Evolutionary conservation across 306 rosid species (phyloP).

Genomic region (Vicia villosa): DNA sequence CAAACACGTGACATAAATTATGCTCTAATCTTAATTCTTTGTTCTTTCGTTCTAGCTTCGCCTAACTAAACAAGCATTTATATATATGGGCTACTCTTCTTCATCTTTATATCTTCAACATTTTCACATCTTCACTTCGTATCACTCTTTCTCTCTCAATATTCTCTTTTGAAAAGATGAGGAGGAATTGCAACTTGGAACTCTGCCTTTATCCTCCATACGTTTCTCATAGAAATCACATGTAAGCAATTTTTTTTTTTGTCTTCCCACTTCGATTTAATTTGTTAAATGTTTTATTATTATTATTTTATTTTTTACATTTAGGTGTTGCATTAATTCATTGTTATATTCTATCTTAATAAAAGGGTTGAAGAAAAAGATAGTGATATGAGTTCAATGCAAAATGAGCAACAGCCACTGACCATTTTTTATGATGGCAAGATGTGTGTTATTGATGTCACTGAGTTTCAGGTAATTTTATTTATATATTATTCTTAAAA

Average conservation of each 20-base stretch:
- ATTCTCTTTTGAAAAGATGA: conserved; percentile 33
- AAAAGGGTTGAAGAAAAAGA: conserved; percentile 36
- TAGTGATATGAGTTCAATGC: conserved; percentile 5
- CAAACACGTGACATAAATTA: no score
- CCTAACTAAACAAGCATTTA: no score
- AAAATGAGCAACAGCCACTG: conserved; percentile 30
- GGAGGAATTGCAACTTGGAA: conserved; percentile 68
- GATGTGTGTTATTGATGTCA: conserved; percentile 68
- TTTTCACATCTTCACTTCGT: no score
- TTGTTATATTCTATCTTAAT: neutral
- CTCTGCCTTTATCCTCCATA: conserved; percentile 57
- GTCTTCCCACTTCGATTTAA: neutral
- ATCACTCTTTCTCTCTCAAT: neutral
- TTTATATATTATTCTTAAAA: no score
- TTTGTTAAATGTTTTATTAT: neutral
- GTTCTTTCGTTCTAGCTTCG: no score
- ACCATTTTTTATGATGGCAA: conserved; percentile 73
- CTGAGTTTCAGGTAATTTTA: conserved; percentile 59
- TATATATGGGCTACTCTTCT: no score
- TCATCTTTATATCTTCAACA: no score
- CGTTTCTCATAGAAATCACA: conserved; percentile 17
- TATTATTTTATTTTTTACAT: neutral
- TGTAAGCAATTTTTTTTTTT: conserved; percentile 34
- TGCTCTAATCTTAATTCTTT: no score
- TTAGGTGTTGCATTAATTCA: neutral